These are phyloP conservation scores for Schizophyllum amplum DNA, from an alignment of 1,284 basidiomycete genomes.

Conservation along the genomic window DNA sequence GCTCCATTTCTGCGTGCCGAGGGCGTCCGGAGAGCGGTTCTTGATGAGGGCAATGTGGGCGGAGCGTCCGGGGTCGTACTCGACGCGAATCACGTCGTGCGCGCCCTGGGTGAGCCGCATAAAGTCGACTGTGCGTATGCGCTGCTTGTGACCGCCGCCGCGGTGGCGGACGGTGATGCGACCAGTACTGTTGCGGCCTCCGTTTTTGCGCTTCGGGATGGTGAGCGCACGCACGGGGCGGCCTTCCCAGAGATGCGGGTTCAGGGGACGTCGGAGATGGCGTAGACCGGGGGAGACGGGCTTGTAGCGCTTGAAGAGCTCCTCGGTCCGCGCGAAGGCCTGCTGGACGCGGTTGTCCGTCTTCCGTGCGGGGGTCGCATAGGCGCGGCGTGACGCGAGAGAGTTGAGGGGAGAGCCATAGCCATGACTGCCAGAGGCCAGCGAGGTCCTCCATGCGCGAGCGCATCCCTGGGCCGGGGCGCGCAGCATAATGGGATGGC, in stretches of 20 bases:
- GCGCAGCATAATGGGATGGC: not conserved
- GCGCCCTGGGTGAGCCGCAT: conserved; percentile 67
- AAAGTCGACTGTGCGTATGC: conserved; percentile 88
- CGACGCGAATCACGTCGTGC: conserved; percentile 87
- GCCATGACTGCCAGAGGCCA: not conserved
- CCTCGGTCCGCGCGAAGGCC: conserved; percentile 35
- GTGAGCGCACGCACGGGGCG: conserved; percentile 82
- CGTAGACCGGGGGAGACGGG: conserved; percentile 83
- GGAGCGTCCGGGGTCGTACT: conserved; percentile 93
- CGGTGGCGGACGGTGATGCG: conserved; percentile 84
- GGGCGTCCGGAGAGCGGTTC: conserved; percentile 41
- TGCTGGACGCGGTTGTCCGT: conserved; percentile 7
- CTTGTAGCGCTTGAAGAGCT: conserved; percentile 84
- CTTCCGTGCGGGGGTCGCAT: not conserved
- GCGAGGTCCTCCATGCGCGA: not conserved
- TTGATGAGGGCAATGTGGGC: conserved; percentile 90
- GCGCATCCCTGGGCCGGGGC: not conserved
- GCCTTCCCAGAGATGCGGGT: conserved; percentile 79
- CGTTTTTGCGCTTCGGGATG: conserved; percentile 73
- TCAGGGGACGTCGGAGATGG: conserved; percentile 77
- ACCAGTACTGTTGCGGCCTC: conserved; percentile 82
- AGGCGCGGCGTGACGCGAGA: no score
- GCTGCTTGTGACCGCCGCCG: conserved; percentile 87
- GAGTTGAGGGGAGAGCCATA: not conserved
- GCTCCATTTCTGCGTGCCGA: conserved; percentile 52